Percentiles rank a stretch among this genome's conserved stretches.
Evolutionary conservation across 305 asterid genomes (phyloP).

Genomic region (Fraxinus xanthoxyloides): DNA sequence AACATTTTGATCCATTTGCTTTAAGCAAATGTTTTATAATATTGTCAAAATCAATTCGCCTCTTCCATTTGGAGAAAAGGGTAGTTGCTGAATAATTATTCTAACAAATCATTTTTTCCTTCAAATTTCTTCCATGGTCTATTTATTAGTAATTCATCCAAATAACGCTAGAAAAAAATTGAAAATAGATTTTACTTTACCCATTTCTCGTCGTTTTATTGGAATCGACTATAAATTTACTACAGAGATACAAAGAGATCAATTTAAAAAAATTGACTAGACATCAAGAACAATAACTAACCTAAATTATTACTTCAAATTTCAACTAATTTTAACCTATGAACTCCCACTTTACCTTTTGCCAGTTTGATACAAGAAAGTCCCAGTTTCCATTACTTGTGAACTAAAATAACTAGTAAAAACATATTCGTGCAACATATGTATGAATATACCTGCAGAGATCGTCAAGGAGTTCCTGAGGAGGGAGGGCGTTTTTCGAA

Average conservation of each 20-base stretch:
- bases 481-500: too few relatives aligned
- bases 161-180: background rate
- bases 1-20: background rate
- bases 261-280: background rate
- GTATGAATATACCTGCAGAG: slow-evolving; percentile 66
- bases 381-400: background rate
- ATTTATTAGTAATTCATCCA: background rate
- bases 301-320: background rate
- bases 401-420: background rate
- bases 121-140: background rate
- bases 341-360: background rate
- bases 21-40: background rate
- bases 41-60: background rate
- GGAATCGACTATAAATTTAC: background rate
- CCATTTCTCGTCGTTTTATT: background rate
- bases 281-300: background rate
- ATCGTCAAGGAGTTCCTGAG: slow-evolving; percentile 27
- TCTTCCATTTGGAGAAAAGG: background rate
- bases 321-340: background rate
- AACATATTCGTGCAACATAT: background rate
- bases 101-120: background rate
- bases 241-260: background rate
- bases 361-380: background rate
- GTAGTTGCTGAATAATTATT: background rate
- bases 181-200: background rate